Base-by-base conservation (phyloP, 2,329 filamentous ascomycete species). In the Fusarium sp. region DNA sequence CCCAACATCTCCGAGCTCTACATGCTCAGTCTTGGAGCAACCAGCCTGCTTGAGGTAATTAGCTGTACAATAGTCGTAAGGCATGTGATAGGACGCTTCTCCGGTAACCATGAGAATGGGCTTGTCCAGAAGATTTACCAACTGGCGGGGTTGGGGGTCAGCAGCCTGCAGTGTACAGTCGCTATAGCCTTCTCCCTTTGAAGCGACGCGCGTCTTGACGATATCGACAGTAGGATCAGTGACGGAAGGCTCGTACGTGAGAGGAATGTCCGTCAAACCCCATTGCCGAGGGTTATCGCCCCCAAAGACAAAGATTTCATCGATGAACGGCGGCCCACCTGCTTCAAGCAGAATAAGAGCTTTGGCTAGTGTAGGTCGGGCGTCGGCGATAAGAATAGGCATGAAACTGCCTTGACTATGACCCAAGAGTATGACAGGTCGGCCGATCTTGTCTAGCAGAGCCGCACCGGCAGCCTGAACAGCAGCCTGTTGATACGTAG, bases 221-320 rank as follows among this genome's bases (percentile, higher is more conserved):
- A 77, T 72, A 3, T 77, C 68, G 0, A 37, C 45, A 2, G 60
- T 62, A 6, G 76, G 76, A 7, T 78, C 63, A 0, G 38, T 64
- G 0, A 77, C 82, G 0, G 83, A 76, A 12, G 87, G 87, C 2
- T 79, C 79, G 73, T 88, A 90, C 0, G 82, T 84, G 17, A 90
- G 68, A 0, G 86, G 84, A n/a, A 86, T 83, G 52, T 87, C 83
- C 7, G 87, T 84, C 7, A 90, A 70, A 1, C 87, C 88, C 75
- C 83, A 90, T 1, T 81, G 74, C 2, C 83, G 79, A 4, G 81
- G 78, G 1, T 81, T 69, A 0, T 72, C 75, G 25, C 76, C 81
- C n/a, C 79, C 81, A 38, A 86, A 82, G 32, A 82, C 73, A 11
- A 86, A 82, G 33, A 83, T 77, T 11, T 80, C 81, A 15, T 87